These are phyloP conservation scores for Cryptosporidium ryanae DNA, from an alignment of 169 alveolate genomes.

Conservation along the genomic window DNA sequence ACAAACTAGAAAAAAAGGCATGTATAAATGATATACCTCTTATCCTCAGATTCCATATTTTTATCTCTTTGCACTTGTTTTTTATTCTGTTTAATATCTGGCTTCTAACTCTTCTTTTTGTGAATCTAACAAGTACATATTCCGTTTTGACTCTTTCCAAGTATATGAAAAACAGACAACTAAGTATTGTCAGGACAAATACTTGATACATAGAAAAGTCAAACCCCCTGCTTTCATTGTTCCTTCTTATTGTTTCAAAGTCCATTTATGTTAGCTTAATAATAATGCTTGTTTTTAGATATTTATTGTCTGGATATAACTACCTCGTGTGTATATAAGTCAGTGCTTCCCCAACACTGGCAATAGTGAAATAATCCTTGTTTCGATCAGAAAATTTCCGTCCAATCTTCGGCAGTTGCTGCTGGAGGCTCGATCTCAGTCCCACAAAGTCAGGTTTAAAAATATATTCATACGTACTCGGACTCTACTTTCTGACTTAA, in stretches of 20 bases:
- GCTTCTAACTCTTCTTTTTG: conserved; percentile 39
- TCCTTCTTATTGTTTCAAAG: conserved; percentile 16
- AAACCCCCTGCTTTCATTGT: conserved; percentile 26
- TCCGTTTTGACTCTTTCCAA: conserved; percentile 43
- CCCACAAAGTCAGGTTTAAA: no score
- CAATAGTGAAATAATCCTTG: no score
- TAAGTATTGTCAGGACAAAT: neutral
- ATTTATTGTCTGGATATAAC: no score
- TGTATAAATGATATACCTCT: conserved; percentile 64
- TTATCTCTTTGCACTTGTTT: conserved; percentile 26
- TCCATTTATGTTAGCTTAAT: conserved; percentile 1
- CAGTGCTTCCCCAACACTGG: no score
- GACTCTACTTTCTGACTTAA: no score
- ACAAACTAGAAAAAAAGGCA: conserved; percentile 32
- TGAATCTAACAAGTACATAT: conserved; percentile 12
- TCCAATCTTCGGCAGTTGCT: no score
- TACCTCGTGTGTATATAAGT: no score
- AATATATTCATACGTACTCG: no score
- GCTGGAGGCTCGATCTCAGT: no score
- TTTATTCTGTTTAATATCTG: conserved; percentile 12
- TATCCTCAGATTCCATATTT: conserved; percentile 34
- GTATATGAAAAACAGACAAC: conserved; percentile 16
- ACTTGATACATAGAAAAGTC: conserved; percentile 30
- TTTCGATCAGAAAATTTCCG: no score
- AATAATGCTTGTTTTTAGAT: neutral